These are phyloP conservation scores for Paramecium pentaurelia DNA, from an alignment of 73 alveolate genomes.

Conservation along the genomic window DNA sequence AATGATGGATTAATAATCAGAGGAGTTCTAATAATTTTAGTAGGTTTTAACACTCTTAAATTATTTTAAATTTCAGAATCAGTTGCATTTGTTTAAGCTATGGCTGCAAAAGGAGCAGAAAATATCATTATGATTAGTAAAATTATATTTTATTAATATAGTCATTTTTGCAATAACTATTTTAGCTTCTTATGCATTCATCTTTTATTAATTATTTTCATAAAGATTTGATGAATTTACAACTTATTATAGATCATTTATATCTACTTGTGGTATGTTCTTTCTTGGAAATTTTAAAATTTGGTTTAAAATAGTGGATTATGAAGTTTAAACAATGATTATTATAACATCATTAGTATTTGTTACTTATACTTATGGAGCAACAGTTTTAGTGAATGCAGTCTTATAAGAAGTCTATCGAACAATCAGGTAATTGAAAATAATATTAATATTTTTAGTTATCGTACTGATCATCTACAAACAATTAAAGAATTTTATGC, in stretches of 20 bases:
- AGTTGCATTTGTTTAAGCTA: constrained; percentile 42
- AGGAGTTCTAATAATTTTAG: constrained; percentile 7
- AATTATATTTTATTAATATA: no score
- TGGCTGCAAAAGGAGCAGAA: constrained; percentile 43
- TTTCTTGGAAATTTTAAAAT: constrained; percentile 1
- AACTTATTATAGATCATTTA: not conserved
- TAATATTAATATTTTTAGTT: not conserved
- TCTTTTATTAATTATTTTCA: not conserved
- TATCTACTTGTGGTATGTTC: not conserved
- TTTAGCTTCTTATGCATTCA: not conserved
- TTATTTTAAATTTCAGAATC: constrained; percentile 10
- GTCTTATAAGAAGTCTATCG: not conserved
- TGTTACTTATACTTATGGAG: not conserved
- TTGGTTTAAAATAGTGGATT: not conserved
- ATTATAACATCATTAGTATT: not conserved
- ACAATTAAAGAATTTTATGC: not conserved
- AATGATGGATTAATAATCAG: not conserved
- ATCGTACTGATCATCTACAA: not conserved
- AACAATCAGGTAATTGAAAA: not conserved
- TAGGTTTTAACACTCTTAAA: constrained; percentile 30
- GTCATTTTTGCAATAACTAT: not conserved
- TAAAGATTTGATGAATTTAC: not conserved
- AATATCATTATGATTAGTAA: constrained; percentile 33
- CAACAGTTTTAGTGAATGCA: constrained; percentile 6
- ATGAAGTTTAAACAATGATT: not conserved